Evolutionary conservation across 2,329 filamentous ascomycete genomes (phyloP).

Genomic region (Diaporthe sp.): DNA sequence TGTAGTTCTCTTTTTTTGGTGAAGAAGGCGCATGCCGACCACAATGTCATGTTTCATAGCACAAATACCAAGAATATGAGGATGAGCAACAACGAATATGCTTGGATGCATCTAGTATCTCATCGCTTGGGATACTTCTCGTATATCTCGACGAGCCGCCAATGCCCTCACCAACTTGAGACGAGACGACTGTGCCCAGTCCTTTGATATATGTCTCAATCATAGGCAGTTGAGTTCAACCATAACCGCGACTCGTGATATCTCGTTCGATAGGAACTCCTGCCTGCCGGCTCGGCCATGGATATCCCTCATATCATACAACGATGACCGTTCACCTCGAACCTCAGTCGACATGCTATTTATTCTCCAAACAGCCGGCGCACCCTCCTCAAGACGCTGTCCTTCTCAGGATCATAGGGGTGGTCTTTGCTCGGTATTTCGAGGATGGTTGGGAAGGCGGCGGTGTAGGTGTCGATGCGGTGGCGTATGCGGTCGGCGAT

Average conservation of each 20-base stretch:
- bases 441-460: constrained; percentile 94
- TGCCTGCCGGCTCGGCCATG: neutral
- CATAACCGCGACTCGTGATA: neutral
- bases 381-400: constrained; percentile 94
- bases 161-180: neutral
- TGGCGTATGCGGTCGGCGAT: constrained; percentile 94
- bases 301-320: neutral
- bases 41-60: neutral
- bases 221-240: neutral
- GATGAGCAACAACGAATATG: neutral
- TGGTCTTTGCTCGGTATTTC: constrained; percentile 99
- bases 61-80: neutral
- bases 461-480: constrained; percentile 90
- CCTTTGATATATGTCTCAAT: neutral
- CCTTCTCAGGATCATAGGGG: constrained; percentile 98
- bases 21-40: constrained; percentile 8
- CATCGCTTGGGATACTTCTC: neutral
- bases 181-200: neutral
- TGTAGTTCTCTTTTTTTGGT: constrained; percentile 14
- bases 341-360: constrained; percentile 11
- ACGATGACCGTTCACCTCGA: neutral
- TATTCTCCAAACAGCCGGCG: constrained; percentile 77
- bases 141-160: neutral
- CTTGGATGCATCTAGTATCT: neutral
- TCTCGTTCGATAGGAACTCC: neutral